These are phyloP conservation scores for Penicillium coprophilum DNA, from an alignment of 495 filamentous ascomycete species.

Conservation along the genomic window DNA sequence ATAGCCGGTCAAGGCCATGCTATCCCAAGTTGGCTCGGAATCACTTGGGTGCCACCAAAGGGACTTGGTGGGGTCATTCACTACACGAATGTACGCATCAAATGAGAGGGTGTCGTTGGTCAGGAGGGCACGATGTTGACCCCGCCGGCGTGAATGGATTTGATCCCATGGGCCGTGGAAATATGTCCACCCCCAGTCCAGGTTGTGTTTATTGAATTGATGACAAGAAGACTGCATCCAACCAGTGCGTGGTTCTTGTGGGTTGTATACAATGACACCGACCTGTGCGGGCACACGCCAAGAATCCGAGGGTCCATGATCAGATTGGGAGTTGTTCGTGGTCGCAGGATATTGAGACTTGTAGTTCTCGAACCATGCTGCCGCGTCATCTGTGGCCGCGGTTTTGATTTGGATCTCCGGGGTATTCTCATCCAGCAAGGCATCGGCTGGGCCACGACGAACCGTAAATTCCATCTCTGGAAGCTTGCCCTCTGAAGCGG, in stretches of 20 bases:
- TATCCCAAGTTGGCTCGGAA: conserved; percentile 71
- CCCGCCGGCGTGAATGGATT: conserved; percentile 56
- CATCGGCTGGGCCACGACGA: conserved; percentile 35
- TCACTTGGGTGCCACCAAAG: conserved; percentile 65
- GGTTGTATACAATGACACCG: conserved; percentile 64
- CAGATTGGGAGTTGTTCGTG: conserved; percentile 9
- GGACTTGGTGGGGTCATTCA: conserved; percentile 60
- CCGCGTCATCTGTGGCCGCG: conserved; percentile 26
- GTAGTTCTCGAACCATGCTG: conserved; percentile 37
- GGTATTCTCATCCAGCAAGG: conserved; percentile 24
- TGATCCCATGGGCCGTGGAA: conserved; percentile 62
- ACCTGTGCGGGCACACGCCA: conserved; percentile 63
- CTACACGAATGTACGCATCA: conserved; percentile 61
- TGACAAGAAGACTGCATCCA: conserved; percentile 57
- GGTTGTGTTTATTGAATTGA: conserved; percentile 56
- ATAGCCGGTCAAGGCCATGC: conserved; percentile 62
- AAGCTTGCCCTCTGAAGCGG: conserved; percentile 35
- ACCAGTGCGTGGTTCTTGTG: conserved; percentile 60
- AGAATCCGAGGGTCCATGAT: conserved; percentile 15
- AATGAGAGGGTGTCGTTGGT: conserved; percentile 65
- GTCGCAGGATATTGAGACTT: conserved; percentile 32
- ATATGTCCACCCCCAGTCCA: conserved; percentile 69
- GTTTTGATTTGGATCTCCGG: conserved; percentile 36
- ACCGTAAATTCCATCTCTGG: conserved; percentile 44
- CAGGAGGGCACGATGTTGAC: conserved; percentile 61